A percentile compares a stretch with the other conserved stretches of the same genome.
Evolutionary conservation across 2,329 filamentous ascomycete genomes (phyloP).

Genomic region (Beauveria rudraprayagi): DNA sequence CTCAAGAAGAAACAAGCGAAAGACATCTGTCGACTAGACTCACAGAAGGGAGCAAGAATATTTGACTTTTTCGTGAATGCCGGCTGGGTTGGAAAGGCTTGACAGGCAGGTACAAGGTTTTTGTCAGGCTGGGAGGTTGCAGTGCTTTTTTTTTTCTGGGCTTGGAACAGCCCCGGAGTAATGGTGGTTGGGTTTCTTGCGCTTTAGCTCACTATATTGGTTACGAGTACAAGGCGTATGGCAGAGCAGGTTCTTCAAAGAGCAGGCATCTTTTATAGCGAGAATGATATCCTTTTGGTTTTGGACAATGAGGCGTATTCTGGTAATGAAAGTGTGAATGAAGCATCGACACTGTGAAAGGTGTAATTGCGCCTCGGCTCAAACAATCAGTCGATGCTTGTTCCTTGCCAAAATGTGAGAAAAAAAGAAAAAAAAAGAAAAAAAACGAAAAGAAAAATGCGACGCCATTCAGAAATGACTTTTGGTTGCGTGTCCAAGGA

Average conservation of each 20-base stretch:
- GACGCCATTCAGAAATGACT: too few relatives aligned
- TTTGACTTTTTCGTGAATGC: constrained; percentile 93
- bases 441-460: too few relatives aligned
- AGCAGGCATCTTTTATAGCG: constrained; percentile 4
- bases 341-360: background rate
- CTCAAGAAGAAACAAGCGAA: constrained; percentile 92
- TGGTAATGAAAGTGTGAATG: too few relatives aligned
- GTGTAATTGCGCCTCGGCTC: too few relatives aligned
- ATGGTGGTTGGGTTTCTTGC: background rate
- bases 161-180: background rate
- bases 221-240: constrained; percentile 1
- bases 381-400: too few relatives aligned
- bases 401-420: too few relatives aligned
- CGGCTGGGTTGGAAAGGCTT: constrained; percentile 87
- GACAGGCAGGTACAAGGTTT: background rate
- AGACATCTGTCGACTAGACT: constrained; percentile 76
- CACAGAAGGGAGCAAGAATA: constrained; percentile 74
- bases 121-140: background rate
- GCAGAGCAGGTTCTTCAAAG: background rate
- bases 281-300: constrained; percentile 12
- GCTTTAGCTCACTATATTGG: background rate
- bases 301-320: background rate
- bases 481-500: too few relatives aligned
- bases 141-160: background rate
- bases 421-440: too few relatives aligned